Conservation (phyloP, 2,329 filamentous ascomycete species). For the Trichoderma lentiforme region DNA sequence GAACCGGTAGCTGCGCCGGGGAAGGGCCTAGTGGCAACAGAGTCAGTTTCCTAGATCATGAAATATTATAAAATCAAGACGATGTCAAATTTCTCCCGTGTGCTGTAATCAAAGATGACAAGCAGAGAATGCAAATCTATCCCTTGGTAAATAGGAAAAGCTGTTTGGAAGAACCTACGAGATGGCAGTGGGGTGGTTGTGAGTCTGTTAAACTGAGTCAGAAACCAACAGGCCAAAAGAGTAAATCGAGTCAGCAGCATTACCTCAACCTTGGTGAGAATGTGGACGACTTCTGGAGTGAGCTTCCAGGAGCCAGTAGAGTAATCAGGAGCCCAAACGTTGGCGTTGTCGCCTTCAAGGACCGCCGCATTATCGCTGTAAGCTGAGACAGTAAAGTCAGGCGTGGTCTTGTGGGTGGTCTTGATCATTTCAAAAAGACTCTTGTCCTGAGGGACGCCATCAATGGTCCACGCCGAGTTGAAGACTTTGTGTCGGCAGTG, state of each 20-base stretch:
- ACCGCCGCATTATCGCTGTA: constrained; percentile 99
- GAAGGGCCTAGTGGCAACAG: constrained; percentile 53
- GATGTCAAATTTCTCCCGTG: not conserved
- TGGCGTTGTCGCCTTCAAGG: constrained; percentile 39
- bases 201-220: constrained; percentile 50
- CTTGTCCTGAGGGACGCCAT: constrained; percentile 73
- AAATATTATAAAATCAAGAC: not conserved
- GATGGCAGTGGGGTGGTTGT: constrained; percentile 96
- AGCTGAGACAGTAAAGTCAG: constrained; percentile 83
- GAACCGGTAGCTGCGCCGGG: constrained; percentile 91
- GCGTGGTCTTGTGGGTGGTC: constrained; percentile 83
- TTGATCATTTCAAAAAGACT: constrained; percentile 95
- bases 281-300: constrained; percentile 81
- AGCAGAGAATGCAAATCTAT: not conserved
- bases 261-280: constrained; percentile 82
- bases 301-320: constrained; percentile 84
- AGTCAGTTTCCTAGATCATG: not conserved
- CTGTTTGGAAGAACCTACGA: constrained; percentile 43
- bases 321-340: constrained; percentile 81
- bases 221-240: not conserved
- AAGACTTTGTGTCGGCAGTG: constrained; percentile 87
- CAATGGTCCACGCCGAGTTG: constrained; percentile 94
- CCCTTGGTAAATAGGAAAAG: not conserved
- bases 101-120: not conserved
- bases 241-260: not conserved